Base-by-base conservation (phyloP, 257 asterid genomes). In the Solanum sejunctum region DNA sequence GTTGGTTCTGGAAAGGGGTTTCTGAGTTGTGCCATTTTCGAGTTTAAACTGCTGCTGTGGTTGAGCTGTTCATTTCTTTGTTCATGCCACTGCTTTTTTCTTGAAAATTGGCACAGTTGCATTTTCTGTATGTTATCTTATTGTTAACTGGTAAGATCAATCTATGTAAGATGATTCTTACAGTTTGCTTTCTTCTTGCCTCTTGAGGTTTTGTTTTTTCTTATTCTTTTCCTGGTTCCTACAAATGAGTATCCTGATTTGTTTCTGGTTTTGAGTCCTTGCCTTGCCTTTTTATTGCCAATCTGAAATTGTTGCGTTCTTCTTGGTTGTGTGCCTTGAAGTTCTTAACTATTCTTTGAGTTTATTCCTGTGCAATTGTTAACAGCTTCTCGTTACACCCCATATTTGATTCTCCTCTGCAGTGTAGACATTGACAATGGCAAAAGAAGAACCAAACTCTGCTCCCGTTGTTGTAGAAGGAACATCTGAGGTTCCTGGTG, bases 401-500 rank as follows among this genome's bases (percentile, higher is more conserved):
- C 60, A 0, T 13, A 75, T 60, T 75, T 75, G 60, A 49, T 15
- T 23, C 15, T 21, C 43, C 60, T 10, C 43, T 75, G 61, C 82
- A 83, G 52, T 77, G 26, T 81, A 88, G 89, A 51, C 67, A 9
- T 64, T 51, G 10, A 15, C 51, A 56, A 87, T 86, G 88, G 89
- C 85, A 55, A 83, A 10, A 15, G 88, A 21, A 47, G 84, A 82
- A 23, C 32, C 84, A 58, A 66, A 69, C 32, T 64, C 57, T 64
- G 80, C 60, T 56, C 85, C 80, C 3, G 66, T 84, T 67, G 71
- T 45, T 43, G 92, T 80, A 67, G 92, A 84, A 85, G 95, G 89
- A 78, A 88, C 86, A 49, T 84, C 91, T 66, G 86, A 86, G 87
- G 85, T 67, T 73, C 39, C 61, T 3, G 86, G 86, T 81, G 93